These are phyloP conservation scores for Umbilicaria muhlenbergii DNA, from an alignment of 495 filamentous ascomycete genomes.

Conservation along the genomic window DNA sequence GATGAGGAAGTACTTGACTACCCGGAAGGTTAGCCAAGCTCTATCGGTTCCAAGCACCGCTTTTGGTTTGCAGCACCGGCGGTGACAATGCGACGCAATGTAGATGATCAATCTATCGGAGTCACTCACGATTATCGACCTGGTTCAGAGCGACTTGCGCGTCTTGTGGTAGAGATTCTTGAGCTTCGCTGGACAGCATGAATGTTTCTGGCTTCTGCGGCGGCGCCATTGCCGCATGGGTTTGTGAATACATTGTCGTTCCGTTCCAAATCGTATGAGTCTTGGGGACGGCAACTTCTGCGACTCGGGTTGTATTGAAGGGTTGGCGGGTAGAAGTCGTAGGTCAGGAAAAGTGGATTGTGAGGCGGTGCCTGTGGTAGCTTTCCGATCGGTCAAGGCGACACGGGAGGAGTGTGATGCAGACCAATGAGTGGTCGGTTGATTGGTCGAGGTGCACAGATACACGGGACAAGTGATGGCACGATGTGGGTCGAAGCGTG, in stretches of 20 bases:
- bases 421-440: too few relatives aligned
- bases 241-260: slow-evolving; percentile 34
- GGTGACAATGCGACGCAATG: background rate
- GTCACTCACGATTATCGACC: slow-evolving; percentile 84
- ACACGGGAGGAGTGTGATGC: too few relatives aligned
- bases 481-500: too few relatives aligned
- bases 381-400: too few relatives aligned
- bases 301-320: background rate
- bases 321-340: too few relatives aligned
- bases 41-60: slow-evolving; percentile 9
- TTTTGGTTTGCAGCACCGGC: slow-evolving; percentile 6
- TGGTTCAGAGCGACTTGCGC: slow-evolving; percentile 95
- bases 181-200: slow-evolving; percentile 90
- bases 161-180: slow-evolving; percentile 90
- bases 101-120: background rate
- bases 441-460: too few relatives aligned
- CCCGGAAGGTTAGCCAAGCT: slow-evolving; percentile 10
- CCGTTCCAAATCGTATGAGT: background rate
- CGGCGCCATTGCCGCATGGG: slow-evolving; percentile 42
- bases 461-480: too few relatives aligned
- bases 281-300: background rate
- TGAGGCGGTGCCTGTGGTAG: background rate
- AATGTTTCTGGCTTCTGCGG: slow-evolving; percentile 95
- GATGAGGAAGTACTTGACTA: slow-evolving; percentile 99
- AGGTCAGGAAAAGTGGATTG: background rate